Conservation (phyloP, 768 basidiomycete species). For the Podaxis sp. region DNA sequence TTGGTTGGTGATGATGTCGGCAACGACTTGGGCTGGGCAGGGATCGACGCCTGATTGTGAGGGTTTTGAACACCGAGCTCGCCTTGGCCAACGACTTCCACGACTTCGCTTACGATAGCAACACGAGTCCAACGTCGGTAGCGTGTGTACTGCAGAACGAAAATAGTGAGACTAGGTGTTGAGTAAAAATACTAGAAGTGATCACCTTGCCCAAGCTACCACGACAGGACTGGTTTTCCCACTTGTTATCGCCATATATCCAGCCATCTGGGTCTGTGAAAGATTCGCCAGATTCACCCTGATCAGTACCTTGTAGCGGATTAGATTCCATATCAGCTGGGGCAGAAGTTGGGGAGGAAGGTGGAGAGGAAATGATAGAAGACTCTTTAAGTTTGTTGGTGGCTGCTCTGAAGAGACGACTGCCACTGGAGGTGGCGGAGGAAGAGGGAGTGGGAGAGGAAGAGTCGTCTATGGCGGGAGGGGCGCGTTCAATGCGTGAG, state of each 20-base stretch:
- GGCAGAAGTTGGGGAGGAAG: slow-evolving; percentile 21
- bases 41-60: not conserved
- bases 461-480: slow-evolving; percentile 49
- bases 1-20: not conserved
- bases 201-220: slow-evolving; percentile 85
- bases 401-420: slow-evolving; percentile 56
- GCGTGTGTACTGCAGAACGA: slow-evolving; percentile 68
- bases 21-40: not conserved
- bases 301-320: slow-evolving; percentile 28
- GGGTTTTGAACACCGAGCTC: slow-evolving; percentile 29
- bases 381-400: slow-evolving; percentile 18
- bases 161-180: slow-evolving; percentile 6
- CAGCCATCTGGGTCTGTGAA: slow-evolving; percentile 86
- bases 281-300: slow-evolving; percentile 47
- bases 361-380: not conserved
- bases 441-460: slow-evolving; percentile 1
- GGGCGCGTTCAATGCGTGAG: slow-evolving; percentile 58
- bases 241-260: slow-evolving; percentile 95
- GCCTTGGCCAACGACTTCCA: slow-evolving; percentile 51
- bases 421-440: slow-evolving; percentile 36
- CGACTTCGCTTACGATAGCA: slow-evolving; percentile 71
- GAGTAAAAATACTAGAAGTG: not conserved
- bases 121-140: slow-evolving; percentile 85
- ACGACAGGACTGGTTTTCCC: slow-evolving; percentile 74
- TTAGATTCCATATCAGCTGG: slow-evolving; percentile 23